Conservation (phyloP, 768 basidiomycete genomes). For the Baorangia bicolor region DNA sequence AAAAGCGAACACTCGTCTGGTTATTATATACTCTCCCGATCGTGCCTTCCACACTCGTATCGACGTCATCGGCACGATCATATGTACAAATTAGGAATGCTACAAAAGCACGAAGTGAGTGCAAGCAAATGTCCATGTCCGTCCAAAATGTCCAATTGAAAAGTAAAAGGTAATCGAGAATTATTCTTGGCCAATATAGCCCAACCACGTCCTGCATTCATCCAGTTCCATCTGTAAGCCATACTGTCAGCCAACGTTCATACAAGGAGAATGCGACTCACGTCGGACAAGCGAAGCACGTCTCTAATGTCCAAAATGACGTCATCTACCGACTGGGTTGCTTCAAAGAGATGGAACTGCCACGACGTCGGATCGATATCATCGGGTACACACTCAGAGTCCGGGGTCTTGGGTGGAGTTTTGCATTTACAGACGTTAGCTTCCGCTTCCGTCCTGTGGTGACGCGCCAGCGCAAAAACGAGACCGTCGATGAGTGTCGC, state of each 20-base stretch:
- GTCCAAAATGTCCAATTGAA: not conserved
- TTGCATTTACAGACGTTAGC: constrained; percentile 4
- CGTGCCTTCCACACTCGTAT: not conserved
- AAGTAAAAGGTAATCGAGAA: not conserved
- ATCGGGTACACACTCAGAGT: not conserved
- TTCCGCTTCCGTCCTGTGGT: constrained; percentile 35
- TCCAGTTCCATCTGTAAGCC: constrained; percentile 23
- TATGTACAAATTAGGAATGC: constrained; percentile 17
- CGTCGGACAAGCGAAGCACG: constrained; percentile 21
- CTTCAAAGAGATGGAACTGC: constrained; percentile 12
- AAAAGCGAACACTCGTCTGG: not conserved
- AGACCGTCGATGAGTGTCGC: constrained; percentile 51
- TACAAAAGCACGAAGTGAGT: not conserved
- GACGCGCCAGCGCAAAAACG: constrained; percentile 36
- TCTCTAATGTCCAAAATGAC: constrained; percentile 28
- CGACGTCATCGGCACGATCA: constrained; percentile 13
- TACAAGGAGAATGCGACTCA: constrained; percentile 9
- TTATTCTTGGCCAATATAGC: constrained; percentile 8
- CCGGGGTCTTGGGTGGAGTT: not conserved
- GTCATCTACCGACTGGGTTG: constrained; percentile 3
- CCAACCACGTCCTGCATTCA: constrained; percentile 26
- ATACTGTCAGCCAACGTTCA: not conserved
- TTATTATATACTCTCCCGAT: not conserved
- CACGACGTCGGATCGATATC: constrained; percentile 7
- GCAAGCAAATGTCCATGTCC: not conserved